Base-by-base conservation (phyloP, 202 grass and related monocot genomes). In the Zoysia matrella region DNA sequence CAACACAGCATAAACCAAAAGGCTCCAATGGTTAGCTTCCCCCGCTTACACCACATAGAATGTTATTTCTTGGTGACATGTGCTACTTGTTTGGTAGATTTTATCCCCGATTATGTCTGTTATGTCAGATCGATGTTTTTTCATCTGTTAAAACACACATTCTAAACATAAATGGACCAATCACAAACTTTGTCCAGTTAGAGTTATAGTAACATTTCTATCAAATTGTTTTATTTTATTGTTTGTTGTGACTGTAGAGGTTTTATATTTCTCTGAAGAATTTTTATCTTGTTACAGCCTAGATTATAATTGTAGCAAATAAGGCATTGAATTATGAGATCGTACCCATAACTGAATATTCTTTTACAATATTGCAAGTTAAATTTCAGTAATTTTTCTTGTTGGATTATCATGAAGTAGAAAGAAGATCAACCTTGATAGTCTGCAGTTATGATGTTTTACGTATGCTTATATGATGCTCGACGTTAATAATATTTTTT, bases 1-100 rank as follows among this genome's bases (percentile, higher is more conserved):
- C 90, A 54, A 65, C 71, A 36, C 92, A 95, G 66, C 85, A 95
- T 88, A 91, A 89, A 76, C 81, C 87, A 69, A 91, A 91, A 94
- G 83, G 78, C 65, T 83, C 82, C 57, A 85, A 84, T 81, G 85
- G 88, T 91, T 72, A 76, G 77, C 69, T 67, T 60, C 3, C 56
- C 9, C 36, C 52, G 2, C 52, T 9, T 13, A 11, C 13, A 11
- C 5, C 30, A 8, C 13, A 56, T 2, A 14, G 4, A 6, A 3
- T 80, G 6, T 51, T 80, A 12, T 57, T 30, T 64, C 18, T 78
- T 36, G 16, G 54, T 73, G 22, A 7, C 50, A 54, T 65, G n/a
- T 75, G 11, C 3, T 22, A 15, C 16, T 55, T 41, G 9, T 15
- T 58, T 65, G 6, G 55, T 80, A 74, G 12, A 52, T 74, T 86